These are phyloP conservation scores for Aspergillus texensis DNA, from an alignment of 2,329 filamentous ascomycete genomes.

Conservation along the genomic window DNA sequence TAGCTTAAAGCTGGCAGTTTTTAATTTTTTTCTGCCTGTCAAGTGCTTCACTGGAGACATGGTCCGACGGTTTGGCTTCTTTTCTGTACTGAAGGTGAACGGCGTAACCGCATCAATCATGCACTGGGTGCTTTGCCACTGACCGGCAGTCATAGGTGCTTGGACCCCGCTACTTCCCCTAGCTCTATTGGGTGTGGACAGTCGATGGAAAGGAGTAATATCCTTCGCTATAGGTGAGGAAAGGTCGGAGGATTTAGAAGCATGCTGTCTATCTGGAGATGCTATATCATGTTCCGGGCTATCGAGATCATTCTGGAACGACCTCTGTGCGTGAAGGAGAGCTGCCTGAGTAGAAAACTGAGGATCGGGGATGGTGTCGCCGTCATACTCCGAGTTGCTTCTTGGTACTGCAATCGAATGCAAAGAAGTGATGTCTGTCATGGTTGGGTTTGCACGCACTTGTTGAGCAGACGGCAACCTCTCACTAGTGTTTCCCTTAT, in stretches of 20 bases:
- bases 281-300: conserved; percentile 27
- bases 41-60: conserved; percentile 9
- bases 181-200: conserved; percentile 20
- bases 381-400: conserved; percentile 21
- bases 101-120: conserved; percentile 46
- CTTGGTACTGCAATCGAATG: conserved; percentile 41
- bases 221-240: conserved; percentile 20
- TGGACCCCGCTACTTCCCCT: conserved; percentile 6
- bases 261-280: conserved; percentile 17
- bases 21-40: conserved; percentile 22
- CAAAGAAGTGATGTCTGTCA: conserved; percentile 39
- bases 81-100: conserved; percentile 41
- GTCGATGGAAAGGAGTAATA: conserved; percentile 35
- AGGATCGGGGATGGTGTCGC: conserved; percentile 31
- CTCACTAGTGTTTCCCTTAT: conserved; percentile 28
- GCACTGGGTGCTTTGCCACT: conserved; percentile 42
- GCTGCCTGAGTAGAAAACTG: conserved; percentile 46
- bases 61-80: conserved; percentile 21
- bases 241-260: conserved; percentile 15
- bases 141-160: conserved; percentile 18
- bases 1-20: conserved; percentile 22
- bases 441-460: conserved; percentile 29
- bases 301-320: conserved; percentile 42
- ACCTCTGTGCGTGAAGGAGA: conserved; percentile 40
- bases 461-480: conserved; percentile 43